phyloP scores from a whole-genome alignment of 257 asterid genomes.

The Rhazya stricta region DNA sequence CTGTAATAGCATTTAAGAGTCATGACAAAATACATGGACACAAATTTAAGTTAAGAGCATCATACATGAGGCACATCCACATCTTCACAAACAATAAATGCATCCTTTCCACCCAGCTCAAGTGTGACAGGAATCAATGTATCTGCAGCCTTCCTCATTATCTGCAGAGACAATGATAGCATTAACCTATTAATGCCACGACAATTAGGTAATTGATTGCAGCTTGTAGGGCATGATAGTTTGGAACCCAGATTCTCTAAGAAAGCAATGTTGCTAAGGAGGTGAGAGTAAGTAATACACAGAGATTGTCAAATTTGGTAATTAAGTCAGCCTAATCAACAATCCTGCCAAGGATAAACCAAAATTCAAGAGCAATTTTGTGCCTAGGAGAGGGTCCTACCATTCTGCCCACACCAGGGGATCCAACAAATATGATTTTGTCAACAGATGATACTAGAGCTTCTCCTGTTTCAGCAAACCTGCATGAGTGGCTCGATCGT shows the following conservation, averaged over 20 bases:
- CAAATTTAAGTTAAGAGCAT: slow-evolving; percentile 14
- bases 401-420: slow-evolving; percentile 96
- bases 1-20: slow-evolving; percentile 4
- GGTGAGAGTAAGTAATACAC: background rate
- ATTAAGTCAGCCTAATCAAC: background rate
- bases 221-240: background rate
- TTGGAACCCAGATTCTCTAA: background rate
- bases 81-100: slow-evolving; percentile 96
- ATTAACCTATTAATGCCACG: slow-evolving; percentile 6
- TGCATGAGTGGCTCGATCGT: slow-evolving; percentile 33
- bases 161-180: slow-evolving; percentile 37
- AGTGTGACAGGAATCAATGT: slow-evolving; percentile 89
- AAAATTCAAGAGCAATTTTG: background rate
- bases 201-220: background rate
- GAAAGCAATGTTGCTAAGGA: too few species aligned
- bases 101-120: slow-evolving; percentile 99
- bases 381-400: slow-evolving; percentile 35
- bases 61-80: slow-evolving; percentile 83
- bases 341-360: background rate
- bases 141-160: slow-evolving; percentile 88
- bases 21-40: background rate
- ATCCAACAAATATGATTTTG: slow-evolving; percentile 93
- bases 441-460: slow-evolving; percentile 89
- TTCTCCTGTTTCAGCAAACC: slow-evolving; percentile 99
- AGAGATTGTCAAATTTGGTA: background rate